Evolutionary conservation across 2,329 filamentous ascomycete species (phyloP).

Genomic region (Paramyrothecium roridum): DNA sequence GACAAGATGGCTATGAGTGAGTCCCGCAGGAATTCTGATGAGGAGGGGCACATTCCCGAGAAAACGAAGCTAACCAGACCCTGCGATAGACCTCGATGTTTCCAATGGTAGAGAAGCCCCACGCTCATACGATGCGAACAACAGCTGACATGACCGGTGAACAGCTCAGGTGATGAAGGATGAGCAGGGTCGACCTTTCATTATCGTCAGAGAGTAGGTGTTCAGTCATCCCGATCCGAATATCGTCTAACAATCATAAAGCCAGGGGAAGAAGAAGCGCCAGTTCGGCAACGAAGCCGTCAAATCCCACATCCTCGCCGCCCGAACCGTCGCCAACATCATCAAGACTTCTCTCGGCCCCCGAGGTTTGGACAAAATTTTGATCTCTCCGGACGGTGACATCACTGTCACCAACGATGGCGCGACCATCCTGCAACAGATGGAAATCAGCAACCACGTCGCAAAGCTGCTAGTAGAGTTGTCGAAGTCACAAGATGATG

Average conservation of each 20-base stretch:
- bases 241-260: constrained; percentile 33
- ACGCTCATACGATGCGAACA: constrained; percentile 2
- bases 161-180: constrained; percentile 82
- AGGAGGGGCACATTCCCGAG: constrained; percentile 14
- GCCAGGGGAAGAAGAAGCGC: constrained; percentile 96
- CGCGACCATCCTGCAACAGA: constrained; percentile 94
- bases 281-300: constrained; percentile 95
- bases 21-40: constrained; percentile 18
- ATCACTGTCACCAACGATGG: constrained; percentile 99
- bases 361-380: constrained; percentile 95
- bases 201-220: constrained; percentile 95
- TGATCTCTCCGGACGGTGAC: constrained; percentile 97
- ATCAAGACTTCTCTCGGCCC: constrained; percentile 96
- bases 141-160: constrained; percentile 15
- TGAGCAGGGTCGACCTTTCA: constrained; percentile 95
- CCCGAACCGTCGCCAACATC: constrained; percentile 92
- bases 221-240: constrained; percentile 1
- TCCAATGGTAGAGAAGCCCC: constrained; percentile 64
- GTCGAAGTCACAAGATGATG: constrained; percentile 97
- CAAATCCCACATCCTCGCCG: constrained; percentile 96
- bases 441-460: constrained; percentile 99
- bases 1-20: constrained; percentile 37
- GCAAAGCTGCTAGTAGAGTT: constrained; percentile 95
- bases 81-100: constrained; percentile 69
- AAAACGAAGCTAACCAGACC: constrained; percentile 28